phyloP scores from a whole-genome alignment of 306 rosid genomes.

The Casuarina cunninghamiana region DNA sequence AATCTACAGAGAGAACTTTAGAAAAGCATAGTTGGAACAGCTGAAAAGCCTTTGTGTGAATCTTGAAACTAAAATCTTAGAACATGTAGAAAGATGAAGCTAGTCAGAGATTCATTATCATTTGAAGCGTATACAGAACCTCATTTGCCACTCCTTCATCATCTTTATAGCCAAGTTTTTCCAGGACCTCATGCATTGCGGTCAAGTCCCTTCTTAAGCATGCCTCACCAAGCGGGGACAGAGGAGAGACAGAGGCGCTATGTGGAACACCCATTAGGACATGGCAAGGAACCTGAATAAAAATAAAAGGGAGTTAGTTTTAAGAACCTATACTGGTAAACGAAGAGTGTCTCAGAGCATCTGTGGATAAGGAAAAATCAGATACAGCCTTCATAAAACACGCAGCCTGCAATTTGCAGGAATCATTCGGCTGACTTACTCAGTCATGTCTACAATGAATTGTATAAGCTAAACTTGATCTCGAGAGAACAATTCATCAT shows the following conservation, averaged over 20 bases:
- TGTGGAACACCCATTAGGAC: conserved; percentile 74
- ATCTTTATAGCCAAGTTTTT: conserved; percentile 66
- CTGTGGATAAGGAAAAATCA: neutral
- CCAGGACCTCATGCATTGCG: conserved; percentile 75
- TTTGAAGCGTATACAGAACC: conserved; percentile 41
- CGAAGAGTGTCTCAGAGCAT: neutral
- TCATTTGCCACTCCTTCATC: conserved; percentile 79
- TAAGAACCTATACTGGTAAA: neutral
- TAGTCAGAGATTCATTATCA: neutral
- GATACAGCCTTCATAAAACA: neutral
- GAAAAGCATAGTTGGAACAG: neutral
- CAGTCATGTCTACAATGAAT: neutral
- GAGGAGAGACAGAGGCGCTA: conserved; percentile 47
- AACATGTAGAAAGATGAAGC: neutral
- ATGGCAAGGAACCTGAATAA: conserved; percentile 62
- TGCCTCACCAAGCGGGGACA: conserved; percentile 79
- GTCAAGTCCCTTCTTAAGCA: conserved; percentile 81
- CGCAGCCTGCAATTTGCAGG: neutral
- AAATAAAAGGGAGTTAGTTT: neutral
- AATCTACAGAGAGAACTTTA: neutral
- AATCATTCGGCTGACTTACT: neutral
- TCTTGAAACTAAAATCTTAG: neutral
- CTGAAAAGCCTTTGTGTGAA: neutral
- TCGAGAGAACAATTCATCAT: neutral
- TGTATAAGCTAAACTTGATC: neutral